phyloP scores from a whole-genome alignment of 2,329 filamentous ascomycete genomes.

The Cadophora malorum region DNA sequence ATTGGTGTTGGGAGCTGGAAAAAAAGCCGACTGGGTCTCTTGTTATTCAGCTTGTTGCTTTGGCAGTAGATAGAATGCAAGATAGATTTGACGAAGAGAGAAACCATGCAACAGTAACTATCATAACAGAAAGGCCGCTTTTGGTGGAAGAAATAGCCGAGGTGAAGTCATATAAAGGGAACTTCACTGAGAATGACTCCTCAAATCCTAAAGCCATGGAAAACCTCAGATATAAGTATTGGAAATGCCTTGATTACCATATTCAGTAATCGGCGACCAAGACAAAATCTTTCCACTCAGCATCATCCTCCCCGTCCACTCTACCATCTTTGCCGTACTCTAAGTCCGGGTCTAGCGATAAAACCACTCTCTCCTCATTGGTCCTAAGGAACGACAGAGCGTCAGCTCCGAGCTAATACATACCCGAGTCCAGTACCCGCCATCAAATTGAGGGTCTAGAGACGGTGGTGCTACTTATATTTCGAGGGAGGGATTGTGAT shows the following conservation, averaged over 20 bases:
- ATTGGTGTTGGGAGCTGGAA: not conserved
- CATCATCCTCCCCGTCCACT: conserved; percentile 11
- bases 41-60: not conserved
- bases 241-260: not conserved
- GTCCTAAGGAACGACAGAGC: not conserved
- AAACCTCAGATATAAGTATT: conserved; percentile 8
- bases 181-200: not conserved
- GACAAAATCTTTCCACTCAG: not conserved
- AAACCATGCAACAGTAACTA: not conserved
- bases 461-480: not conserved
- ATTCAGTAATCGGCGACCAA: not conserved
- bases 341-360: not conserved
- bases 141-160: too few species aligned
- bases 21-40: not conserved
- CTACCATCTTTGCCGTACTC: not conserved
- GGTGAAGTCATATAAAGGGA: not conserved
- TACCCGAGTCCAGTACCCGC: conserved; percentile 9
- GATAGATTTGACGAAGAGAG: not conserved
- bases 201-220: not conserved
- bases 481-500: not conserved
- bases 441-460: not conserved
- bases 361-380: not conserved
- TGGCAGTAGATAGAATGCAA: conserved; percentile 1
- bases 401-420: conserved; percentile 8
- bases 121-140: not conserved